Evolutionary conservation across 1,139 yeast species (phyloP).

Genomic region (Sugiyamaella japonica): DNA sequence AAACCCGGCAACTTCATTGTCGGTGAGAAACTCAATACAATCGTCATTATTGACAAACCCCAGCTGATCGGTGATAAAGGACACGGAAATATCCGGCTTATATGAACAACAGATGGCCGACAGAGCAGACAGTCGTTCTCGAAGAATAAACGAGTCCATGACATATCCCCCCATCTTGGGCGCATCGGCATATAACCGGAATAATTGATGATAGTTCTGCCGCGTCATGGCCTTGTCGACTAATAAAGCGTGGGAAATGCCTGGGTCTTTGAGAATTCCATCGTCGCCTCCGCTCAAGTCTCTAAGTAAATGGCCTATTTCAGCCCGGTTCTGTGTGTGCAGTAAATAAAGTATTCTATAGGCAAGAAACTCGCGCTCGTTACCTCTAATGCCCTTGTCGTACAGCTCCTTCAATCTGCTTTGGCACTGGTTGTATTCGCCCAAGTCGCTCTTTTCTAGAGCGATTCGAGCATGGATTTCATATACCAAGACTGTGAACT

Average conservation of each 20-base stretch:
- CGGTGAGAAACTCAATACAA: conserved; percentile 46
- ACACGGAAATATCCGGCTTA: conserved; percentile 51
- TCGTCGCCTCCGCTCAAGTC: conserved; percentile 33
- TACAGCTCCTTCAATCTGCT: conserved; percentile 68
- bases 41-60: conserved; percentile 45
- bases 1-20: conserved; percentile 45
- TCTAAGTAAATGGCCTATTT: conserved; percentile 35
- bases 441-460: conserved; percentile 75
- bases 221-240: conserved; percentile 47
- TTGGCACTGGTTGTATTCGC: conserved; percentile 95
- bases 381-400: conserved; percentile 44
- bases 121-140: conserved; percentile 63
- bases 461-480: conserved; percentile 89
- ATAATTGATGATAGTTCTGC: conserved; percentile 57
- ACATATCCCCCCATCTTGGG: conserved; percentile 47
- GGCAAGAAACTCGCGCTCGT: conserved; percentile 63
- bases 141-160: conserved; percentile 50
- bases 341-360: conserved; percentile 77
- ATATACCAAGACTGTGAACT: conserved; percentile 75
- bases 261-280: conserved; percentile 29
- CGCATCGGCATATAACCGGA: conserved; percentile 47
- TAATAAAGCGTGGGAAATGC: conserved; percentile 48
- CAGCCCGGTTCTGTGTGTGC: conserved; percentile 63
- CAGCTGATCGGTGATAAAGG: conserved; percentile 50
- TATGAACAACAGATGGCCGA: conserved; percentile 60